Base-by-base conservation (phyloP, 2,329 filamentous ascomycete species). In the Diaporthe caulivora region DNA sequence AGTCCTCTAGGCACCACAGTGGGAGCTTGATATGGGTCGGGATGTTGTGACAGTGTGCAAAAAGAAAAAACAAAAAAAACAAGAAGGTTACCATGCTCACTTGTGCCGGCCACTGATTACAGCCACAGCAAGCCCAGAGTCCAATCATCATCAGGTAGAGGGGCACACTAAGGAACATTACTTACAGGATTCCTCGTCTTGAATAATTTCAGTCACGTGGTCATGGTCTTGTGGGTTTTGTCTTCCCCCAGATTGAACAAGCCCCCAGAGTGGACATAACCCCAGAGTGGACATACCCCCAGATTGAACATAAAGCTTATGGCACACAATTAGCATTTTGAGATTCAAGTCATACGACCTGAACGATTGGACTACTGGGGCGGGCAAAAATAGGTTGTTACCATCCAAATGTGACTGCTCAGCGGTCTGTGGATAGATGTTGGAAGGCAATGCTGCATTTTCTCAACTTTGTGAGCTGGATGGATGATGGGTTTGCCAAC, bases 341-440 rank as follows among this genome's bases (percentile, higher is more conserved):
- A 37, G 11, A 26, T 51, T 51, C 13, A 13, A 51, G 37, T 37
- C 21, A 51, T n/a, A n/a, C 60, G 24, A 13, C 44, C 29, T 65
- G 60, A 65, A 65, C 60, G n/a, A 65, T n/a, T 65, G 60, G 44
- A n/a, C 60, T 65, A 64, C 29, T 65, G 60, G 42, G 44, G 10
- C 34, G 21, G 13, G 13, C 3, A 49, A 49, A 24, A 21, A 9
- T 18, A 2, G 29, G 4, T 18, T 21, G n/a, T 18, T 18, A 13
- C 21, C 21, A 2, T 51, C 17, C n/a, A 51, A 51, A 37, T 37
- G 60, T 5, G 11, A 60, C 34, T 44, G 24, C 29, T 34, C 21
- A 51, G 11, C 34, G 18, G 13, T 17, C 34, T 49, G 44, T 15
- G 60, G 29, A 24, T 18, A 40, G 21, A 13, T 5, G 15, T 4